A percentile compares a stretch with the other conserved stretches of the same genome.
Evolutionary conservation across 176 grass and related monocot species (phyloP).

Genomic region (Carex pumila): DNA sequence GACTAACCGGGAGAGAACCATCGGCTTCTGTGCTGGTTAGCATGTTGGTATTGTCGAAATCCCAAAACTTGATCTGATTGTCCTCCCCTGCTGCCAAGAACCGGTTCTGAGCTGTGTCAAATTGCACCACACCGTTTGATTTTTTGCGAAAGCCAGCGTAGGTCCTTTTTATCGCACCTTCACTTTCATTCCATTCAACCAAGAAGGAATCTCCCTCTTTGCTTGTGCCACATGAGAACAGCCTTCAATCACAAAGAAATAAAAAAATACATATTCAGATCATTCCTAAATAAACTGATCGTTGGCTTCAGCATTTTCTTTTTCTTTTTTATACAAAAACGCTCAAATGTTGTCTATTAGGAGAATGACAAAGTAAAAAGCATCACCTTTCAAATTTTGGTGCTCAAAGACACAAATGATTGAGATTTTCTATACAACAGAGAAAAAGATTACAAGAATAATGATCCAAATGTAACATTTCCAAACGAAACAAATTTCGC

Average conservation of each 20-base stretch:
- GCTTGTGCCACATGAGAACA: slow-evolving; percentile 96
- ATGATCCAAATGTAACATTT: not conserved
- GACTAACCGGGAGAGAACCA: slow-evolving; percentile 70
- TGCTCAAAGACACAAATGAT: not conserved
- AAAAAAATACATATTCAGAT: slow-evolving; percentile 17
- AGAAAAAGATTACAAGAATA: not conserved
- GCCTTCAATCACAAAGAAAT: slow-evolving; percentile 41
- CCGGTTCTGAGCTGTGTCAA: slow-evolving; percentile 92
- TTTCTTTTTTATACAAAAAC: not conserved
- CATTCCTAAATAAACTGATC: not conserved
- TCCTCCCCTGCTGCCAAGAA: slow-evolving; percentile 97
- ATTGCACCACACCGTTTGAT: slow-evolving; percentile 66
- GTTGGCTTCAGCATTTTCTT: not conserved
- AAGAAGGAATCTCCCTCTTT: slow-evolving; percentile 89
- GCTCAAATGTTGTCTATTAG: slow-evolving; percentile 11
- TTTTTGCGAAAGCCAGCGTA: slow-evolving; percentile 85
- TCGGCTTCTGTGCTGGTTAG: slow-evolving; percentile 71
- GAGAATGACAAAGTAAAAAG: not conserved
- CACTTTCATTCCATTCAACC: slow-evolving; percentile 99
- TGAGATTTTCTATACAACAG: not conserved
- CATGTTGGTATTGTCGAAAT: slow-evolving; percentile 81
- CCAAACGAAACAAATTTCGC: not conserved
- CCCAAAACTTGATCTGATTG: slow-evolving; percentile 93
- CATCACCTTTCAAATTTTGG: not conserved
- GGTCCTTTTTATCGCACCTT: slow-evolving; percentile 88